Conservation (phyloP, 371 early-diverging fungal species). For the Polyrhizophydium stewartii region DNA sequence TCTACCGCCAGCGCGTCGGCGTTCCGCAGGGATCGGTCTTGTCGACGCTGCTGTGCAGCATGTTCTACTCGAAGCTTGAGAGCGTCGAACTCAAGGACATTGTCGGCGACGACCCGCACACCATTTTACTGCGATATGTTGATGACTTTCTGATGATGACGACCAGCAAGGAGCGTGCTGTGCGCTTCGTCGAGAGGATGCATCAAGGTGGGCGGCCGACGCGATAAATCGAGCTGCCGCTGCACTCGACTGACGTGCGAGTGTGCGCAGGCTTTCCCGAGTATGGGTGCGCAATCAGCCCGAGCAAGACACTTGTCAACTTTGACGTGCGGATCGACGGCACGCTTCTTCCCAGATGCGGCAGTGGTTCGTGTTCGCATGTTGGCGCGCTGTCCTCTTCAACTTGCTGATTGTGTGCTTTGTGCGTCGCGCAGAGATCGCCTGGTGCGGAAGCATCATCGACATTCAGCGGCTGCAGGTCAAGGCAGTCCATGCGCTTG, state of each 20-base stretch:
- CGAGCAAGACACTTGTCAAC: conserved; percentile 60
- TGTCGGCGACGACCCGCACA: conserved; percentile 2
- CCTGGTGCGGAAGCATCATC: conserved; percentile 79
- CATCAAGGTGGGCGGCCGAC: conserved; percentile 28
- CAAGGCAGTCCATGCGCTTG: conserved; percentile 26
- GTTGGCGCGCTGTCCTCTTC: too few species aligned
- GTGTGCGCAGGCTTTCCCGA: conserved; percentile 36
- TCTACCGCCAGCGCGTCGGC: conserved; percentile 65
- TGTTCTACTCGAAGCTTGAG: conserved; percentile 75
- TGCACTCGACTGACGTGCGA: not conserved
- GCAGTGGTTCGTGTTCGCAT: too few species aligned
- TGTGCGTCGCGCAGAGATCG: conserved; percentile 38
- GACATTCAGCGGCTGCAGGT: conserved; percentile 61
- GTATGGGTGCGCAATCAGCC: conserved; percentile 59
- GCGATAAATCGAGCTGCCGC: not conserved
- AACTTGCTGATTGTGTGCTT: too few species aligned
- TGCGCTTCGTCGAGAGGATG: conserved; percentile 50
- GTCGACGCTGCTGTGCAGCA: conserved; percentile 79
- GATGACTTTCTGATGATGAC: conserved; percentile 84
- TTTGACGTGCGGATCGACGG: conserved; percentile 35
- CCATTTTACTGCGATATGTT: conserved; percentile 58
- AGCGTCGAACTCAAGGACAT: conserved; percentile 32
- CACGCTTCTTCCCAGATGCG: too few species aligned
- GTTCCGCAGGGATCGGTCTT: conserved; percentile 89
- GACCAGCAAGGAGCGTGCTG: conserved; percentile 34